Conservation (phyloP, 2,329 filamentous ascomycete genomes). For the Ramularia endophylla region DNA sequence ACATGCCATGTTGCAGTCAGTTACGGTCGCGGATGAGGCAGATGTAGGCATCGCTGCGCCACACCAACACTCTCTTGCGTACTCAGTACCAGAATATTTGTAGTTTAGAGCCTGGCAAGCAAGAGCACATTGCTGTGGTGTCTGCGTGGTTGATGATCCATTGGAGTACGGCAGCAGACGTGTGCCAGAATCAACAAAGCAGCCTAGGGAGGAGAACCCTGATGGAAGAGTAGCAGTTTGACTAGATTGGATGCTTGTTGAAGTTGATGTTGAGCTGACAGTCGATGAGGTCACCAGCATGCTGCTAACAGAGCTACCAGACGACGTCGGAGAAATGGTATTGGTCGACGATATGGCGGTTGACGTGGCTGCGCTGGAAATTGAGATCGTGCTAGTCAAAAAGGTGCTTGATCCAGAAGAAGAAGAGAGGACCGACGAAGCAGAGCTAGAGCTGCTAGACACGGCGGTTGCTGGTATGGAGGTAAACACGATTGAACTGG, state of each 20-base stretch:
- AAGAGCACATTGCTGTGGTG: constrained; percentile 21
- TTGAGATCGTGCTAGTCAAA: too few species aligned
- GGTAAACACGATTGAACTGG: too few species aligned
- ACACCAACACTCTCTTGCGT: constrained; percentile 22
- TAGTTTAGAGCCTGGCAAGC: constrained; percentile 21
- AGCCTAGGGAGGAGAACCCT: constrained; percentile 23
- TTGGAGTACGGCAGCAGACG: constrained; percentile 20
- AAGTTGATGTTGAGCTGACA: constrained; percentile 2
- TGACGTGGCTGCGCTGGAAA: too few species aligned
- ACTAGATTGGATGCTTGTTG: constrained; percentile 7
- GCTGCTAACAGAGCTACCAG: neutral
- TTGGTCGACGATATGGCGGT: neutral
- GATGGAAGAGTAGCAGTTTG: constrained; percentile 12
- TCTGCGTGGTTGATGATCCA: constrained; percentile 17
- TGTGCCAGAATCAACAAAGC: constrained; percentile 23
- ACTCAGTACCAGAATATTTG: constrained; percentile 33
- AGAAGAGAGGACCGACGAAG: neutral
- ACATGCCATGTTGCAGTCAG: constrained; percentile 24
- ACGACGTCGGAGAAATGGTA: neutral
- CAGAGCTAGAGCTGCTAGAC: too few species aligned
- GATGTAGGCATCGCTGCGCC: constrained; percentile 8
- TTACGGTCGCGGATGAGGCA: constrained; percentile 1
- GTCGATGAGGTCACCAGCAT: neutral
- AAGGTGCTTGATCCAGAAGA: neutral
- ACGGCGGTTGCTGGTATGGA: too few species aligned